These are phyloP conservation scores for Lactuca saligna DNA, from an alignment of 129 eudicot species.

Conservation along the genomic window DNA sequence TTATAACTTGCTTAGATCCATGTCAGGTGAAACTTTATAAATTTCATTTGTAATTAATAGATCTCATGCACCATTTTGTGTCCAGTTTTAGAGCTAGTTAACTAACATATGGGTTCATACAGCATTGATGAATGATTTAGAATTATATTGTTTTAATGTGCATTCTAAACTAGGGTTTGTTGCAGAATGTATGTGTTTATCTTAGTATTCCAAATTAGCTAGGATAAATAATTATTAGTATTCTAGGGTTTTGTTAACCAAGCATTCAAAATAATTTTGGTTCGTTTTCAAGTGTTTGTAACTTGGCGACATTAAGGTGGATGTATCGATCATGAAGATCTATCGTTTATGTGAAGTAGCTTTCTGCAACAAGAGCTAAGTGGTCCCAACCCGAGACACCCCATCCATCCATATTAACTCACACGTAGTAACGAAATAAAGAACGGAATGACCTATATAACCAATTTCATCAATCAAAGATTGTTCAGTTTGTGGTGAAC, in stretches of 20 bases:
- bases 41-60: no score
- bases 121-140: background rate
- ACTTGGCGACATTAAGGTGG: background rate
- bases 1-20: background rate
- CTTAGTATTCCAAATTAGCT: background rate
- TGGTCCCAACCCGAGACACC: constrained; percentile 9
- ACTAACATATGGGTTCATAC: background rate
- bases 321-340: background rate
- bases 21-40: background rate
- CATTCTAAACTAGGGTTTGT: constrained; percentile 10
- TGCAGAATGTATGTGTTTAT: background rate
- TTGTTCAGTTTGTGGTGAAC: constrained; percentile 28
- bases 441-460: constrained; percentile 11
- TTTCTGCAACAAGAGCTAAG: background rate
- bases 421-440: background rate
- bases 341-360: background rate
- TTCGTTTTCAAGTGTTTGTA: background rate
- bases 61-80: background rate
- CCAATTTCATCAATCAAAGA: constrained; percentile 19
- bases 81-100: background rate
- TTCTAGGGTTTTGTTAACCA: constrained; percentile 4
- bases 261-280: background rate
- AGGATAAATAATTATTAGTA: background rate
- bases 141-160: background rate
- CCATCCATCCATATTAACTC: background rate